Evolutionary conservation across 768 basidiomycete species (phyloP), one percentile per base, ranked within the genome.

Genomic region (Termitomyces sp.): DNA sequence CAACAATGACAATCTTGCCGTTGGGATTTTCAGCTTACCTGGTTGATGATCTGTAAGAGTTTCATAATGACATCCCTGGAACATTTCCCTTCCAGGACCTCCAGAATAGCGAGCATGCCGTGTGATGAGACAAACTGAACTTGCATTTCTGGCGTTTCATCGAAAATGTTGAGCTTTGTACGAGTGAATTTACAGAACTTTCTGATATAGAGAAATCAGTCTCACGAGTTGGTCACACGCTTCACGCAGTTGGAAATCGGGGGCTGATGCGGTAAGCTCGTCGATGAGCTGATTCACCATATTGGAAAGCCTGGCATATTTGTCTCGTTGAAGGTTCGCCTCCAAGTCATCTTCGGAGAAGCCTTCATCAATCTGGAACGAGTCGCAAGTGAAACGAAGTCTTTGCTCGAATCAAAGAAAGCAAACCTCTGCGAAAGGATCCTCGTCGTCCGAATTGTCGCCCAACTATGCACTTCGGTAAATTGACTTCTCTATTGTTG

Each of bases 21-120:
- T 5, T 5, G 13, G 41, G 22, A 38, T 7, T 43, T 20, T 7
- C 23, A 1, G 69, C 81, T 49, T 58, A 95, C 96, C 71, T 91
- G 67, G 62, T 98, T 98, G 59, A 98, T 82, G 49, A 98, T 89
- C 60, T 90, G 88, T 61, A 99, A 73, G 25, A 98, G 69, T 63
- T 89, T 90, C 72, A 91, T 80, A 46, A 88, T 81, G 7, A 94
- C 89, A 50, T 98, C 94, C 56, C 94, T 76, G 29, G 89, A 89
- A 57, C 89, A 86, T 54, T 87, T 85, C 31, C 88, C 85, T 68
- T 98, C 96, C 35, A 99, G 73, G 0, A 97, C 91, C 67, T 98
- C 95, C 60, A 98, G 70, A 56, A 98, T 89, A 0, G 94, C 94
- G 10, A 98, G 78, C 88, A 97, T 89, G 1, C 97, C 97, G 71